Base-by-base conservation (phyloP, 495 filamentous ascomycete species). In the Lasiosphaeris hirsuta region DNA sequence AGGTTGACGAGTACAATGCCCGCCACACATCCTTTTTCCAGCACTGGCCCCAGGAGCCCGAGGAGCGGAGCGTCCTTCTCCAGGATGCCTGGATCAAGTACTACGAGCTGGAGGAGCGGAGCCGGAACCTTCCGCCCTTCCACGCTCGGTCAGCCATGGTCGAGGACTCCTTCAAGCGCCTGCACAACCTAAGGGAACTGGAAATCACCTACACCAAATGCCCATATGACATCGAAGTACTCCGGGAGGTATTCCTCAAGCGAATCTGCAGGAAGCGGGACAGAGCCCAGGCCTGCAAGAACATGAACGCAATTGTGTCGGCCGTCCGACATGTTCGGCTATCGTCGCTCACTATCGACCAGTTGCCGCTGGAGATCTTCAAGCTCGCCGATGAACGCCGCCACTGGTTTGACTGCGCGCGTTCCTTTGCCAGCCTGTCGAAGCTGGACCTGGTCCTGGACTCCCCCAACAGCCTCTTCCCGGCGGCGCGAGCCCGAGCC, bases 351-450 rank as follows among this genome's bases (percentile, higher is more conserved):
- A 69, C 68, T 51, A 70, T 77, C 56, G 74, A 77, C 59, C 73
- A 74, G 14, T 68, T 79, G 14, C 76, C 76, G 17, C 72, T 79
- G 36, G 75, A 75, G 49, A 53, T 77, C 33, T 77, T 79, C 55
- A 67, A 71, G 30, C 30, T 68, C 41, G 51, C 66, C 34, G 63
- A 60, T 39, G 71, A 76, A 57, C 69, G 74, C 10, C 63, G 50
- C 4, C 73, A 73, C 54, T 79, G 75, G 75, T 74, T 71, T 57
- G 70, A 71, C 62, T 72, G 73, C 46, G 75, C 72, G 3, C 69
- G 69, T 43, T 66, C 74, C 17, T 77, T 79, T 51, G 56, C 68
- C 7, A 67, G 61, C 51, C 65, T 79, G 8, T 60, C 72, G 1
- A 65, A 55, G 39, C 72, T 79, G 9, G 59, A 70, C 63, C 60